phyloP scores from a whole-genome alignment of 2,329 filamentous ascomycete species.

The Pseudophaeomoniella oleicola region DNA sequence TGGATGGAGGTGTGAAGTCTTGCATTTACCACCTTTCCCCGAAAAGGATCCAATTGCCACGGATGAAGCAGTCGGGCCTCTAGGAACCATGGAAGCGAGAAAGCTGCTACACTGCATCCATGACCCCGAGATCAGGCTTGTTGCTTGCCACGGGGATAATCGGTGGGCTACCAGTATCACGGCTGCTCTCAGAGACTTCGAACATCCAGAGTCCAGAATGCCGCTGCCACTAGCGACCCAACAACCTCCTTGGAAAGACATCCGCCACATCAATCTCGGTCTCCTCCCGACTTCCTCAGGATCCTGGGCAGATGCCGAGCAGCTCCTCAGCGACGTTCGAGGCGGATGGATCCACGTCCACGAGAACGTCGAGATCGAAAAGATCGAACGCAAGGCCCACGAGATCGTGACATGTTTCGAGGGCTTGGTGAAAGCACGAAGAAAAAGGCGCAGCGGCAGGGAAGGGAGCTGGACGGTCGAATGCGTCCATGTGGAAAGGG shows the following conservation, averaged over 20 bases:
- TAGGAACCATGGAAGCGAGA: constrained; percentile 7
- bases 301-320: constrained; percentile 35
- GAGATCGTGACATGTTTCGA: constrained; percentile 26
- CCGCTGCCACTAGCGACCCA: no score
- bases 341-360: constrained; percentile 47
- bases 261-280: constrained; percentile 46
- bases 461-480: constrained; percentile 8
- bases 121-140: constrained; percentile 37
- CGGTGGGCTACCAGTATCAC: constrained; percentile 30
- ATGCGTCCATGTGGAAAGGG: constrained; percentile 31
- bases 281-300: constrained; percentile 37
- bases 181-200: not conserved
- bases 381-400: constrained; percentile 23
- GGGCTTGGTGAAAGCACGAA: constrained; percentile 11
- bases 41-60: no score
- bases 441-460: constrained; percentile 4
- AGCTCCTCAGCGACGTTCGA: constrained; percentile 17
- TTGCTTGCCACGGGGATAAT: constrained; percentile 60
- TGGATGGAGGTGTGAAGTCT: constrained; percentile 46
- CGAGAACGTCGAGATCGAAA: constrained; percentile 38
- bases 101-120: no score
- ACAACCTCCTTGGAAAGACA: constrained; percentile 14
- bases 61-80: no score
- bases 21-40: no score
- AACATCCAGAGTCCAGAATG: not conserved